Percentiles rank a stretch among this genome's conserved stretches.
Evolutionary conservation across 345 rosid genomes (phyloP).

Genomic region (Brassica carinata): DNA sequence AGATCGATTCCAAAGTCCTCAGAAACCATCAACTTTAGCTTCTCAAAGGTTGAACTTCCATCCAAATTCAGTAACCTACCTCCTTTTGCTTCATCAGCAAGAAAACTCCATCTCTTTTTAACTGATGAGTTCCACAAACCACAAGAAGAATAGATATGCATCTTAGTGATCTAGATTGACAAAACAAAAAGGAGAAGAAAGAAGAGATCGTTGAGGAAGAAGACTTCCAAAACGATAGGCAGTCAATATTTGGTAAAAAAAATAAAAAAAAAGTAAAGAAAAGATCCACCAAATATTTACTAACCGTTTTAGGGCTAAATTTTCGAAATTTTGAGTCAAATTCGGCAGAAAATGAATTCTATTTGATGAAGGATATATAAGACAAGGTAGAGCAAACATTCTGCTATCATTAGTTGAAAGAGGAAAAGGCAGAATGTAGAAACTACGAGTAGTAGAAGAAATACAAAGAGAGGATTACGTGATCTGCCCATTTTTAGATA

Average conservation of each 20-base stretch:
- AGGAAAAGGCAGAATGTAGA: no score
- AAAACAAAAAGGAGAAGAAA: background rate
- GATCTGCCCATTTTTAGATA: no score
- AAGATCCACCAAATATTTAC: background rate
- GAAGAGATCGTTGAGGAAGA: background rate
- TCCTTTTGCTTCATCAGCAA: background rate
- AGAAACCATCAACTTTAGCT: background rate
- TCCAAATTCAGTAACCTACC: background rate
- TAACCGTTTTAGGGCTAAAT: background rate
- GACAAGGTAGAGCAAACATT: no score
- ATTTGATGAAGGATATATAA: no score
- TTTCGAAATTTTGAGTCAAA: background rate
- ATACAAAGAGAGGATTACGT: no score
- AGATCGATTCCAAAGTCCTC: background rate
- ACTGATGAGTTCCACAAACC: background rate
- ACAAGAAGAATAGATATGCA: background rate
- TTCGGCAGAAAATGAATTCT: background rate
- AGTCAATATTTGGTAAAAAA: background rate
- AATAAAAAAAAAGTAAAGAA: background rate
- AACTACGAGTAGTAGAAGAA: no score
- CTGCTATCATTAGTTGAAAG: no score
- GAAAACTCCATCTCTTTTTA: background rate
- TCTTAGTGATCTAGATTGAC: background rate
- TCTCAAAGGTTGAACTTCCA: background rate
- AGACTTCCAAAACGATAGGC: background rate